phyloP scores from a whole-genome alignment of 2,329 filamentous ascomycete genomes.

The Calonectria pseudoturangicola region DNA sequence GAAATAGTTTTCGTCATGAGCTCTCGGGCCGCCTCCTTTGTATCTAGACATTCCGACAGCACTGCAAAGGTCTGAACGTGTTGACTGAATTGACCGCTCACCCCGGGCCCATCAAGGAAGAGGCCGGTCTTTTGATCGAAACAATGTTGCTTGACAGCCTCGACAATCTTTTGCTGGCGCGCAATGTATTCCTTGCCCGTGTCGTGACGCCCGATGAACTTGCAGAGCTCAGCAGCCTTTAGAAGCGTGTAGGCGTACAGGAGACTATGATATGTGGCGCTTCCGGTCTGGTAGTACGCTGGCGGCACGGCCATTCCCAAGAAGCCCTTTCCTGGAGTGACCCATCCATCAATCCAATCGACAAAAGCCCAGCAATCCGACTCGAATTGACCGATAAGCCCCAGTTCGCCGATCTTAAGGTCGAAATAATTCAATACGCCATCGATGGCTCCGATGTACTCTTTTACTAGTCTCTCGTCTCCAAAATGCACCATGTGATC shows the following conservation, averaged over 20 bases:
- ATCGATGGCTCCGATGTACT: conserved; percentile 35
- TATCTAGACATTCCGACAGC: conserved; percentile 16
- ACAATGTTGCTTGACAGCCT: conserved; percentile 27
- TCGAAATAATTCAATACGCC: conserved; percentile 38
- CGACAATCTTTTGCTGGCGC: conserved; percentile 26
- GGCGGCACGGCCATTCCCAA: conserved; percentile 31
- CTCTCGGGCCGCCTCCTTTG: conserved; percentile 7
- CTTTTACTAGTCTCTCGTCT: conserved; percentile 29
- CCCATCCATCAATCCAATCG: conserved; percentile 32
- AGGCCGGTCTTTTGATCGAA: conserved; percentile 10
- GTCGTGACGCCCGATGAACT: conserved; percentile 28
- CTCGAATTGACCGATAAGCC: conserved; percentile 38
- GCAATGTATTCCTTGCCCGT: conserved; percentile 29
- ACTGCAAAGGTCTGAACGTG: conserved; percentile 36
- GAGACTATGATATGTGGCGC: conserved; percentile 32
- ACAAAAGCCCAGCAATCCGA: conserved; percentile 35
- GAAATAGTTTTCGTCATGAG: conserved; percentile 31
- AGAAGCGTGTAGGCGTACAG: conserved; percentile 35
- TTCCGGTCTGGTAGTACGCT: conserved; percentile 25
- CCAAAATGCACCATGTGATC: conserved; percentile 41
- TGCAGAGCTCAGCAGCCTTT: conserved; percentile 31
- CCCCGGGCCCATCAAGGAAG: conserved; percentile 28
- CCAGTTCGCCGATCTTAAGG: not conserved
- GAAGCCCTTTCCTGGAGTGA: conserved; percentile 32
- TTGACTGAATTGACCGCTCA: conserved; percentile 27